Base-by-base conservation (phyloP, 345 rosid genomes). In the Acer negundo region DNA sequence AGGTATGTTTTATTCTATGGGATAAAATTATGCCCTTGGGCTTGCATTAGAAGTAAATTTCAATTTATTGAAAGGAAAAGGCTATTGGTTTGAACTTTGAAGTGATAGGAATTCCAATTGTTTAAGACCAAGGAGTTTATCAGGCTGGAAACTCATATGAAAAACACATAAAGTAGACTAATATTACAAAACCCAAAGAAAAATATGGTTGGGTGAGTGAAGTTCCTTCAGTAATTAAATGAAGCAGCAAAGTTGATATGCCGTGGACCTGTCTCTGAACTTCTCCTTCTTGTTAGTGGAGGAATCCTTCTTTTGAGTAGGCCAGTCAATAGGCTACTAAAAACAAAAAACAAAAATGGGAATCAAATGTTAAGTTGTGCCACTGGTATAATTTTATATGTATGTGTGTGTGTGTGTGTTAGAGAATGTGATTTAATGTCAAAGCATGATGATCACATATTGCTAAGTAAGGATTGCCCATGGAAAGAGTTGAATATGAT, bases 1-100 rank as follows among this genome's bases (percentile, higher is more conserved):
- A 96, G 98, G 99, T 96, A 81, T 78, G 28, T 17, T 17, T 17
- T 28, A 13, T 3, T n/a, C 31, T 55, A 56, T 42, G 12, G 56
- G 20, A 44, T 40, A 62, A 62, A 40, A 10, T 62, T 74, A 23
- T 42, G n/a, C 24, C 7, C 42, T 51, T 61, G 8, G 28, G 9
- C 7, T 22, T 22, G 42, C 40, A 23, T 24, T 24, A 59, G 26
- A n/a, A 59, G 22, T 59, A 16, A 59, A 7, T 59, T 2, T 59
- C 26, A 7, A 42, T 42, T 42, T 42, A 42, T 42, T 42, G 46
- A 9, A 42, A 42, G 46, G 46, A 42, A 19, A 58, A 20, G 63
- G 63, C 26, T 59, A 59, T 59, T 59, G 63, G 26, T 59, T 59
- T 7, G 26, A 22, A 59, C 3, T 20, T 59, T 7, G 26, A 22